Base-by-base conservation (phyloP, 805 yeast species). In the Candida xyloterini region DNA sequence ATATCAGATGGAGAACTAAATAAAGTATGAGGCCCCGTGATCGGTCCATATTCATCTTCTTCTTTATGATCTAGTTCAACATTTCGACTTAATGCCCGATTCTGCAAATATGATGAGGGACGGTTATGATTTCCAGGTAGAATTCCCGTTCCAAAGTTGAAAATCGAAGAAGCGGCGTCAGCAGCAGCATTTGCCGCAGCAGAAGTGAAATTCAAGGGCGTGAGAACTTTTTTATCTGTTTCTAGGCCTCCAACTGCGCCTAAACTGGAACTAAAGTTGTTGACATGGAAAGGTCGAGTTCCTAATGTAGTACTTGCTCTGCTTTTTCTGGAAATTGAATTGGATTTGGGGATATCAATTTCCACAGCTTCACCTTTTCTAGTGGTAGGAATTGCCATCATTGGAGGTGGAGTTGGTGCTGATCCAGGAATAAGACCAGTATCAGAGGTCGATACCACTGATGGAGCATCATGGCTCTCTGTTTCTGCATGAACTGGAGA, bases 311-410 rank as follows among this genome's bases (percentile, higher is more conserved):
- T 54, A 30, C 37, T 49, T 26, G 47, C 48, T 38, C 59, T 52
- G 44, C 35, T 46, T 34, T 44, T 55, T 48, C 49, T 53, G 45
- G 27, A 66, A 43, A 33, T 55, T 2, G 56, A 50, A 27, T 43
- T 53, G 7, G 53, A 42, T 27, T 60, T 53, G 2, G 61, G 59
- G 5, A 57, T 64, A 2, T 83, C 82, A 20, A 86, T 84, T 53
- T 85, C 93, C 2, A 84, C 76, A 0, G 91, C 76, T 50, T 81
- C 93, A 6, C 95, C 95, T 27, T 77, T 75, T 48, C 89, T 63
- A 0, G 91, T 83, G 0, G 93, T 84, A 1, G 95, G 90, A 35
- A 86, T 85, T 0, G 95, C 84, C 81, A 85, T 76, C 53, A 65
- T 73, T n/a, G 83, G 84, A 1, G 81, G 77, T 0, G 82, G 82